Base-by-base conservation (phyloP, 108 stramenopile genomes). In the Cyclotella cryptica region DNA sequence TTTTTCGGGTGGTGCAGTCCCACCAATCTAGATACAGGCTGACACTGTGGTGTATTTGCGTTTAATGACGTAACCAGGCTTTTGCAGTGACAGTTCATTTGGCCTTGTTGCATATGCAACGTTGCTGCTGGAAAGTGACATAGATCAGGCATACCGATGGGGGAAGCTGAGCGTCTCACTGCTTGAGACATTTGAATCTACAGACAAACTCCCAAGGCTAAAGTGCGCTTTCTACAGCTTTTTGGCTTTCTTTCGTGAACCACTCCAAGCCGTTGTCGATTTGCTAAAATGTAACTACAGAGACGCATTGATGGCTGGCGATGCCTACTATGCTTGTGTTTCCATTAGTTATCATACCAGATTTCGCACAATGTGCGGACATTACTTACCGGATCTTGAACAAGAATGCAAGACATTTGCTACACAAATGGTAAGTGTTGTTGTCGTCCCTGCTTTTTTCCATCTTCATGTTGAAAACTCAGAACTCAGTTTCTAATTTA, bases 21-120 rank as follows among this genome's bases (percentile, higher is more conserved):
- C n/a, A n/a, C n/a, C n/a, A n/a, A n/a, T n/a, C n/a, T n/a, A n/a
- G n/a, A n/a, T n/a, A 8, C 19, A 51, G 3, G 6, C 49, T 26
- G 3, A 58, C 22, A 3, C 13, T 7, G 24, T 26, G 1, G 1
- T 58, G 26, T n/a, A 18, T 41, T 0, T 14, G 0, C 3, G n/a
- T 8, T 11, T 66, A 19, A 22, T n/a, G 24, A 3, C 9, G 18
- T 1, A 47, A 9, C 8, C 26, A 44, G 76, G 76, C 17, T 44
- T 77, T 60, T 71, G 70, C 30, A 28, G 39, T 17, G 71, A 72
- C 39, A 72, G 60, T 24, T 42, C 70, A 22, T n/a, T 60, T 45
- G 76, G 46, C 10, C 39, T 77, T 17, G 19, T 27, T 18, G 42
- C 42, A 5, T 75, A 39, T 69, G 74, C 66, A 5, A 11, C 3